Percentiles rank a stretch among this genome's conserved stretches.
Evolutionary conservation across 1,284 basidiomycete species (phyloP).

Genomic region (Sporisorium graminicola): DNA sequence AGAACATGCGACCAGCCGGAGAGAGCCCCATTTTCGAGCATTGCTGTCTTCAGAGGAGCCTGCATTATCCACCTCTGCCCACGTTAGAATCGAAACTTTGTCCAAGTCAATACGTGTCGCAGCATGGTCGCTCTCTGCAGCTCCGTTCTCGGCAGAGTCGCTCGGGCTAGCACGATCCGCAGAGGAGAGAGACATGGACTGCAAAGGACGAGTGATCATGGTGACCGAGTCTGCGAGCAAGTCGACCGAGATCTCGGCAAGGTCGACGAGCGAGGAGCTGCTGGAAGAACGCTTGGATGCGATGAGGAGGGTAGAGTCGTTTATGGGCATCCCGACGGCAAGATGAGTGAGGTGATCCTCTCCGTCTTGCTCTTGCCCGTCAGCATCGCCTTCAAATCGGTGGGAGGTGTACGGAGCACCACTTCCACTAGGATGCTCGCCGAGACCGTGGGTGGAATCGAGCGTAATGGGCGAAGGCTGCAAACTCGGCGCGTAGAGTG

Average conservation of each 20-base stretch:
- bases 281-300: conserved; percentile 25
- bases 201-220: conserved; percentile 48
- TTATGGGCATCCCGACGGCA: conserved; percentile 45
- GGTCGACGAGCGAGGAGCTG: conserved; percentile 18
- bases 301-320: conserved; percentile 32
- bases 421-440: neutral
- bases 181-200: conserved; percentile 19
- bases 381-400: neutral
- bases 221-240: conserved; percentile 25
- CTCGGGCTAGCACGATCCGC: neutral
- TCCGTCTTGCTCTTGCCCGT: neutral
- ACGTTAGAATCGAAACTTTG: conserved; percentile 17
- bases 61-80: conserved; percentile 24
- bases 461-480: conserved; percentile 45
- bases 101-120: neutral
- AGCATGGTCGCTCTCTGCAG: neutral
- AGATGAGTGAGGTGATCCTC: conserved; percentile 27
- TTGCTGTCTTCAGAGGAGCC: conserved; percentile 2
- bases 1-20: conserved; percentile 26
- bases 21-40: conserved; percentile 3
- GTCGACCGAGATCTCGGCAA: conserved; percentile 41
- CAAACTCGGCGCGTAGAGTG: conserved; percentile 31
- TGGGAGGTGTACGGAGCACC: conserved; percentile 1
- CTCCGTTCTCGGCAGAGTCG: conserved; percentile 1
- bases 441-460: conserved; percentile 17